Percentiles rank a stretch among this genome's conserved stretches.
Conservation (phyloP, 306 rosid species). For the Carpinus fangiana region DNA sequence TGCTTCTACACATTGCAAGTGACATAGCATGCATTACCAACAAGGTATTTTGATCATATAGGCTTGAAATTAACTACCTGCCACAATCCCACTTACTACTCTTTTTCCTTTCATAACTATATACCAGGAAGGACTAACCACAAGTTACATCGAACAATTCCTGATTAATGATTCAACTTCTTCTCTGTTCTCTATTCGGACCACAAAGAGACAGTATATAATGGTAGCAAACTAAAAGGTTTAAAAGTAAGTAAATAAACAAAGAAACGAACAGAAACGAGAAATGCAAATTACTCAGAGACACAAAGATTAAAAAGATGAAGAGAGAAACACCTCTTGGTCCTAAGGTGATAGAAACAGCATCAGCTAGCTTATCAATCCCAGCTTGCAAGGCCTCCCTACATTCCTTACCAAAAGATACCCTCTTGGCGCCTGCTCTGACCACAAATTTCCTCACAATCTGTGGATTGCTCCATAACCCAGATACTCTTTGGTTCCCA, state of each 20-base stretch:
- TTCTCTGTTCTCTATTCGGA: background rate
- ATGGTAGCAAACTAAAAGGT: background rate
- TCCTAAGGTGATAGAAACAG: slow-evolving; percentile 92
- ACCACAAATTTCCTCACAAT: slow-evolving; percentile 33
- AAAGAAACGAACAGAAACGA: slow-evolving; percentile 5
- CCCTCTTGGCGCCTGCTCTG: slow-evolving; percentile 73
- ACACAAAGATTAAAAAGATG: background rate
- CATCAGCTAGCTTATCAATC: slow-evolving; percentile 92
- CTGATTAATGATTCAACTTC: no score
- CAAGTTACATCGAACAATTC: no score
- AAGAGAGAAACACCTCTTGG: slow-evolving; percentile 63
- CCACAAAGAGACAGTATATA: background rate
- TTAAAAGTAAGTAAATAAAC: background rate
- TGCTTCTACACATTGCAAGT: background rate
- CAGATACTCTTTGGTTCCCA: slow-evolving; percentile 35
- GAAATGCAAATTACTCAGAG: background rate
- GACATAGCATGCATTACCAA: background rate
- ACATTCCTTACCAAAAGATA: slow-evolving; percentile 71
- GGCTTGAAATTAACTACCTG: background rate
- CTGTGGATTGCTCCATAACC: slow-evolving; percentile 36
- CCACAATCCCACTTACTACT: background rate
- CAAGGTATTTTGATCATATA: background rate
- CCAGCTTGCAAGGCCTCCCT: slow-evolving; percentile 66
- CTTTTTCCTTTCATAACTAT: no score
- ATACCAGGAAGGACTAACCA: no score